phyloP scores from a whole-genome alignment of 257 asterid genomes.

The Gynochthodes officinalis region DNA sequence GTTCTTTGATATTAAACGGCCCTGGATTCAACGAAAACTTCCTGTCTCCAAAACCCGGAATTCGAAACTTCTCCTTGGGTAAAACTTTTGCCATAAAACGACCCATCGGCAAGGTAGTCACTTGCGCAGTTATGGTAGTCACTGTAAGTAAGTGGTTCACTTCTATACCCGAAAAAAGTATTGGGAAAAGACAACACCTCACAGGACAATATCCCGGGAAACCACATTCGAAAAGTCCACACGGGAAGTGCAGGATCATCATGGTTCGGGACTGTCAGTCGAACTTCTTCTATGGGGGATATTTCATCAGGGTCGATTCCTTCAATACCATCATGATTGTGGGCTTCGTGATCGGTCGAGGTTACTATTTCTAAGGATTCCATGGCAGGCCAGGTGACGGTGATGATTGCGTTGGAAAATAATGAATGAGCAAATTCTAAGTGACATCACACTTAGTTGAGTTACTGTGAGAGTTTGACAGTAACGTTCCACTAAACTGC shows the following conservation, averaged over 20 bases:
- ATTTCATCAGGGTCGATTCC: slow-evolving; percentile 6
- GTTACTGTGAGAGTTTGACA: too few relatives aligned
- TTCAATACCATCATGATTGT: not conserved
- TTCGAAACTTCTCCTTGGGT: slow-evolving; percentile 36
- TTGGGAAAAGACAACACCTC: slow-evolving; percentile 44
- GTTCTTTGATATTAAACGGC: slow-evolving; percentile 71
- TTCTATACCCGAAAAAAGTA: slow-evolving; percentile 54
- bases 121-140: slow-evolving; percentile 51
- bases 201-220: slow-evolving; percentile 46
- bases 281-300: slow-evolving; percentile 60
- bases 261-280: slow-evolving; percentile 41
- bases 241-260: slow-evolving; percentile 65
- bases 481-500: too few relatives aligned
- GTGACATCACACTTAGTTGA: too few relatives aligned
- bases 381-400: too few relatives aligned
- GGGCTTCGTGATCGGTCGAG: too few relatives aligned
- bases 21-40: slow-evolving; percentile 63
- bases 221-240: slow-evolving; percentile 78
- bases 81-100: slow-evolving; percentile 56
- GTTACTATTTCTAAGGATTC: too few relatives aligned
- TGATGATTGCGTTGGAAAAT: too few relatives aligned
- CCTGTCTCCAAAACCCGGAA: slow-evolving; percentile 39
- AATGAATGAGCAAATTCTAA: too few relatives aligned
- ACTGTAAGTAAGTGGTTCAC: slow-evolving; percentile 40
- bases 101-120: slow-evolving; percentile 56